A percentile compares a stretch with the other conserved stretches of the same genome.
Evolutionary conservation across 495 filamentous ascomycete genomes (phyloP).

Genomic region (Xylaria telfairii): DNA sequence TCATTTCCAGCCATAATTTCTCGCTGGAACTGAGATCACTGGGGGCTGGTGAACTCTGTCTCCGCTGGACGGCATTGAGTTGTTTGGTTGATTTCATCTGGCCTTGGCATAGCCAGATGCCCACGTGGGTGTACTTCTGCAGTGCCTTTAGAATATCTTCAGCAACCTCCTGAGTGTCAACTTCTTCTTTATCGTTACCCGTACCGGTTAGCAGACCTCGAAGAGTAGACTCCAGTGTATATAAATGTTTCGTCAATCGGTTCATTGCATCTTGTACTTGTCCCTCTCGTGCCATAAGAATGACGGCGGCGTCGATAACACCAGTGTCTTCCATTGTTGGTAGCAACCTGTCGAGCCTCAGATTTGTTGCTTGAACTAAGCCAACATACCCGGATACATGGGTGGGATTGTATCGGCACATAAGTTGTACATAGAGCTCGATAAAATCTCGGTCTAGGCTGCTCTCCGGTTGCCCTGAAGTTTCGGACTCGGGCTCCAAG

Average conservation of each 20-base stretch:
- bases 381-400: conserved; percentile 89
- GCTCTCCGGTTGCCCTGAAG: conserved; percentile 43
- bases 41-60: conserved; percentile 57
- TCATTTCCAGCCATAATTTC: conserved; percentile 86
- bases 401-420: conserved; percentile 81
- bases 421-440: conserved; percentile 86
- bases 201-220: conserved; percentile 69
- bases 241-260: conserved; percentile 78
- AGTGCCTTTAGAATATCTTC: conserved; percentile 75
- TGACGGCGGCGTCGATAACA: conserved; percentile 90
- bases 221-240: conserved; percentile 78
- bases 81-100: conserved; percentile 71
- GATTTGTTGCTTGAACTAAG: conserved; percentile 75
- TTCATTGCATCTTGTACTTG: conserved; percentile 83
- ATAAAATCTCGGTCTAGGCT: conserved; percentile 60
- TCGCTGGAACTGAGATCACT: conserved; percentile 78
- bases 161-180: conserved; percentile 54
- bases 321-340: conserved; percentile 88
- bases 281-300: conserved; percentile 89
- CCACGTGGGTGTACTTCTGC: conserved; percentile 87
- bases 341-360: conserved; percentile 80
- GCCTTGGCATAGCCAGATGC: conserved; percentile 93
- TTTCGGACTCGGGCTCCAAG: conserved; percentile 68
- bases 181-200: conserved; percentile 52
- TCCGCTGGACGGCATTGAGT: conserved; percentile 39